Percentiles rank a stretch among this genome's conserved stretches.
These are phyloP conservation scores for Zygnema circumcarinatum DNA, from an alignment of 139 green algal genomes.

Conservation along the genomic window DNA sequence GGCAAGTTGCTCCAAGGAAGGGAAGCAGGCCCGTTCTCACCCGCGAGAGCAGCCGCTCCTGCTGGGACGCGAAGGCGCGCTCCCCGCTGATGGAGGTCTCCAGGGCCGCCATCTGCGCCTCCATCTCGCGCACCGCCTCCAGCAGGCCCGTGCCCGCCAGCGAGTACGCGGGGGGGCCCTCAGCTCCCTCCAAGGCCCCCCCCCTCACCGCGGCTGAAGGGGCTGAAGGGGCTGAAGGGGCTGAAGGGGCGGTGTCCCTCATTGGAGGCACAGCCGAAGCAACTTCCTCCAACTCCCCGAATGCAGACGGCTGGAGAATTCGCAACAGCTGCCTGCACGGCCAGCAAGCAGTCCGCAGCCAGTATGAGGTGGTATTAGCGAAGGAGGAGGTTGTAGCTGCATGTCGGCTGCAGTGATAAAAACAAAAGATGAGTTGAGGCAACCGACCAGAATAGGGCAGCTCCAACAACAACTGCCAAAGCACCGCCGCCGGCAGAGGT, in stretches of 20 bases:
- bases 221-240: no score
- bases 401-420: no score
- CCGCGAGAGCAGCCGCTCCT: not conserved
- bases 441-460: not conserved
- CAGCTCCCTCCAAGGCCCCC: not conserved
- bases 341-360: no score
- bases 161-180: not conserved
- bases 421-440: not conserved
- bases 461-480: not conserved
- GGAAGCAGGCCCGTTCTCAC: no score
- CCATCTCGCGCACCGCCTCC: slow-evolving; percentile 17
- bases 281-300: not conserved
- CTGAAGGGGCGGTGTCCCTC: no score
- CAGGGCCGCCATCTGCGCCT: slow-evolving; percentile 25
- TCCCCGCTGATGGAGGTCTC: slow-evolving; percentile 11
- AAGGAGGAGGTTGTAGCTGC: no score
- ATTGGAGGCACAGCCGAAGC: no score
- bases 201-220: not conserved
- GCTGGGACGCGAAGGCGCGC: not conserved
- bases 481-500: not conserved
- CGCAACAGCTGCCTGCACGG: no score
- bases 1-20: no score
- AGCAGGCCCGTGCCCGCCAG: not conserved
- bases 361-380: no score
- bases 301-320: not conserved